These are phyloP conservation scores for Annulohypoxylon bovei DNA, from an alignment of 495 filamentous ascomycete genomes.

Conservation along the genomic window DNA sequence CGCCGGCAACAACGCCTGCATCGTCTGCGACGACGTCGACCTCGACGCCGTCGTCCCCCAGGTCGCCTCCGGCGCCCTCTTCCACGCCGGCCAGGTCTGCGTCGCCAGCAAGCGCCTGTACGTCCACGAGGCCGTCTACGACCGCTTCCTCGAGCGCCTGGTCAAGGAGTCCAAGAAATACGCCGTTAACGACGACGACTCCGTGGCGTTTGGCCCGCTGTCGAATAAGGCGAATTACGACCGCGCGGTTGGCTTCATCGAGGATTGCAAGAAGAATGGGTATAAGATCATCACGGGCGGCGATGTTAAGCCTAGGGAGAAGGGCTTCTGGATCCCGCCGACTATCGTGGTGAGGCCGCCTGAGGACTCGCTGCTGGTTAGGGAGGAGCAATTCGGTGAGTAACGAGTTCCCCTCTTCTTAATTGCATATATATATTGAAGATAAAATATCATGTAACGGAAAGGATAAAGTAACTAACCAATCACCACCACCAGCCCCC, in stretches of 20 bases:
- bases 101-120: constrained; percentile 71
- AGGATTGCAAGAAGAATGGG: constrained; percentile 55
- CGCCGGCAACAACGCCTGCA: constrained; percentile 75
- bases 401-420: neutral
- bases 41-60: constrained; percentile 65
- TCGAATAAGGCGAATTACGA: constrained; percentile 70
- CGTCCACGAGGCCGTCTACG: constrained; percentile 74
- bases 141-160: constrained; percentile 65
- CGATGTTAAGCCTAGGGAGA: constrained; percentile 41
- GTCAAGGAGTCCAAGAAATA: constrained; percentile 64
- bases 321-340: constrained; percentile 60
- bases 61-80: constrained; percentile 63
- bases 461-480: neutral
- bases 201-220: constrained; percentile 62
- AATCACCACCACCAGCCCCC: constrained; percentile 49
- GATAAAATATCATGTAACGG: neutral
- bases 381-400: constrained; percentile 63
- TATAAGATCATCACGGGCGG: constrained; percentile 56
- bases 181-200: constrained; percentile 54
- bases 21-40: constrained; percentile 73
- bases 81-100: constrained; percentile 68
- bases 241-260: constrained; percentile 59
- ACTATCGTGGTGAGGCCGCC: constrained; percentile 62
- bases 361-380: constrained; percentile 53
- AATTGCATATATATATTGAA: neutral